These are phyloP conservation scores for Fusarium mexicanum DNA, from an alignment of 2,329 filamentous ascomycete species.

Conservation along the genomic window DNA sequence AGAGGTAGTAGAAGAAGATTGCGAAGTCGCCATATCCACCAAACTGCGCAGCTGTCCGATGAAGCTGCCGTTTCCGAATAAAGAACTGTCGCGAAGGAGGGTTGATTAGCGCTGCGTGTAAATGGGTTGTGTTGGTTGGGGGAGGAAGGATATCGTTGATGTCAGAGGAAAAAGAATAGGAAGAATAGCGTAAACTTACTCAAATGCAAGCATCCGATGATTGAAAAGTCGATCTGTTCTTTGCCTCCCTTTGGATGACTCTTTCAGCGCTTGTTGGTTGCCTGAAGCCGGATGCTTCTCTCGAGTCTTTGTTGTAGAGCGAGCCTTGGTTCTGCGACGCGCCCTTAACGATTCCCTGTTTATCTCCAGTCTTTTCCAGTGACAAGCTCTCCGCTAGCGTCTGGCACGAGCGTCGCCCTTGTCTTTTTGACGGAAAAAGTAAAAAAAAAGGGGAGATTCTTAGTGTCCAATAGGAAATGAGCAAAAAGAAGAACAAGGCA, in stretches of 20 bases:
- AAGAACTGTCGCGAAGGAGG: constrained; percentile 19
- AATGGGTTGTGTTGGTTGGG: not conserved
- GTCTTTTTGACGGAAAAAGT: constrained; percentile 33
- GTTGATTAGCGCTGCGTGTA: constrained; percentile 19
- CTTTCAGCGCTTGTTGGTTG: constrained; percentile 32
- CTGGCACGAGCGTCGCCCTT: constrained; percentile 42
- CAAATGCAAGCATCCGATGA: constrained; percentile 42
- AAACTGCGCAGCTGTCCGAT: constrained; percentile 45
- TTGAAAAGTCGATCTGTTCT: not conserved
- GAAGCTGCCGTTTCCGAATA: constrained; percentile 43
- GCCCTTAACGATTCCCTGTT: constrained; percentile 40
- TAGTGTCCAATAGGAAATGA: constrained; percentile 22
- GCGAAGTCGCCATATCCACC: constrained; percentile 42
- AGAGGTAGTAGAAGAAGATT: constrained; percentile 14
- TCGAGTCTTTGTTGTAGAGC: not conserved
- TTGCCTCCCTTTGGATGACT: constrained; percentile 14
- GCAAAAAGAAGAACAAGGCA: constrained; percentile 28
- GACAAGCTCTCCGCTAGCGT: constrained; percentile 41
- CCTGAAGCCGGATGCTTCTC: constrained; percentile 28
- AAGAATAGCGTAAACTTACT: constrained; percentile 37
- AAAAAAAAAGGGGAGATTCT: constrained; percentile 33
- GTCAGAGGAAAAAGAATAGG: not conserved
- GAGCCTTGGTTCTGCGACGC: constrained; percentile 29
- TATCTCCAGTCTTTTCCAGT: constrained; percentile 25
- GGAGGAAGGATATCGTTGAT: not conserved